A percentile compares a stretch with the other conserved stretches of the same genome.
phyloP scores from a whole-genome alignment of 2,329 filamentous ascomycete genomes.

The Colletotrichum neosansevieriae region DNA sequence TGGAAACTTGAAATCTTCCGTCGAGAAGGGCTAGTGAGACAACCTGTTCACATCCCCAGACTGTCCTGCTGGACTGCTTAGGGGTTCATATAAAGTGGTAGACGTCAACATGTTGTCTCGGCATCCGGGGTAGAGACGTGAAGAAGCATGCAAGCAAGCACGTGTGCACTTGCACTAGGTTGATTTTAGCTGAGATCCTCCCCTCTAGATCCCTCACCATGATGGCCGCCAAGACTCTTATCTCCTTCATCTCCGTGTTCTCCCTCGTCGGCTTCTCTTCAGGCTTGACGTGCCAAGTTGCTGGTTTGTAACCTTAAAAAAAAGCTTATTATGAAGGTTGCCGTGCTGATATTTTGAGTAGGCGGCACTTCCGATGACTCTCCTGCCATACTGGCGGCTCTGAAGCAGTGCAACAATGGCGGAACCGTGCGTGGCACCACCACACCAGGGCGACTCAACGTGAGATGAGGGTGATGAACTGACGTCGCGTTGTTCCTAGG shows the following conservation, averaged over 20 bases:
- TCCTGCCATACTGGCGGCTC: conserved; percentile 61
- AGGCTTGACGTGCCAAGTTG: conserved; percentile 10
- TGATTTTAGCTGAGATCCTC: not conserved
- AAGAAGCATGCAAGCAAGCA: too few relatives aligned
- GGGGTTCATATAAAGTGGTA: not conserved
- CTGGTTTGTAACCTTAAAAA: conserved; percentile 6
- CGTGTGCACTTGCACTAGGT: too few relatives aligned
- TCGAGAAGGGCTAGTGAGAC: not conserved
- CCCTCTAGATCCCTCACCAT: not conserved
- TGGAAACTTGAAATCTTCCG: not conserved
- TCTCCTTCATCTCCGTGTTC: conserved; percentile 11
- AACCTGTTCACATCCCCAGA: too few relatives aligned
- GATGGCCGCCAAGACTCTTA: not conserved
- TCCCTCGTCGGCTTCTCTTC: not conserved
- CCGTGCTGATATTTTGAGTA: not conserved
- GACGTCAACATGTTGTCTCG: not conserved
- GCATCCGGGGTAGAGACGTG: not conserved
- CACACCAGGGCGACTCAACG: accelerated
- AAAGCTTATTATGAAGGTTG: not conserved
- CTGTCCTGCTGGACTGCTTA: not conserved
- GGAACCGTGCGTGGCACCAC: conserved; percentile 56
- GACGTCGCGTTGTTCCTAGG: not conserved
- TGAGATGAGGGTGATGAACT: not conserved
- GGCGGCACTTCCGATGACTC: conserved; percentile 45
- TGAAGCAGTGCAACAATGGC: conserved; percentile 71